Evolutionary conservation across 192 early-diverging fungal genomes (phyloP).

Genomic region (Coemansia sp.): DNA sequence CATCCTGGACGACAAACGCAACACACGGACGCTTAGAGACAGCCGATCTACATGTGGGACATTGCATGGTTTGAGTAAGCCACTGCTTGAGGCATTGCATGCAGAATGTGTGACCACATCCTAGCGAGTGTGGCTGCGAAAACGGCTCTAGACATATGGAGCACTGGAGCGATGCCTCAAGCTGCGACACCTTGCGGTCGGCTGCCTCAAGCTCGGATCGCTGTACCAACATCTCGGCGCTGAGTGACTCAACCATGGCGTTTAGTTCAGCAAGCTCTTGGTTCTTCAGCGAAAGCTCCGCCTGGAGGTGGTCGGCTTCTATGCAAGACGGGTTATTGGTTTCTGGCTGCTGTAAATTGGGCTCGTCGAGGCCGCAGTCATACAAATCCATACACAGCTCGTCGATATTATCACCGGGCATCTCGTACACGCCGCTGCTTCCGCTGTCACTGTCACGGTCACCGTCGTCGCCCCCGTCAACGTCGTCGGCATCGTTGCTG

Average conservation of each 20-base stretch:
- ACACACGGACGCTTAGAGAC: slow-evolving; percentile 30
- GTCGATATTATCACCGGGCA: slow-evolving; percentile 3
- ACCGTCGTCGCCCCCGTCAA: neutral
- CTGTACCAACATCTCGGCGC: slow-evolving; percentile 33
- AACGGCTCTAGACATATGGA: slow-evolving; percentile 48
- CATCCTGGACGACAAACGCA: slow-evolving; percentile 29
- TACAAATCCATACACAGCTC: neutral
- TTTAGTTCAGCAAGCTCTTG: slow-evolving; percentile 8
- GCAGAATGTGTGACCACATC: slow-evolving; percentile 53
- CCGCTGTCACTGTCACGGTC: slow-evolving; percentile 4
- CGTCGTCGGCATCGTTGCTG: neutral
- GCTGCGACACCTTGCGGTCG: slow-evolving; percentile 7
- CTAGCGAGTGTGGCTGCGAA: slow-evolving; percentile 35
- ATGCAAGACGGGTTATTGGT: neutral
- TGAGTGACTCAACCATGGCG: slow-evolving; percentile 18
- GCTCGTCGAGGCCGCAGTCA: neutral
- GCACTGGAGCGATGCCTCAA: slow-evolving; percentile 36
- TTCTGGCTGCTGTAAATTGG: neutral
- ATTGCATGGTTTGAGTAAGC: slow-evolving; percentile 31
- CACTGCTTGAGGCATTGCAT: slow-evolving; percentile 38
- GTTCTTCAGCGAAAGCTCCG: neutral
- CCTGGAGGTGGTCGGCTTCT: slow-evolving; percentile 4
- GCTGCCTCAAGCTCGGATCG: slow-evolving; percentile 15
- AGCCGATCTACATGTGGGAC: slow-evolving; percentile 38
- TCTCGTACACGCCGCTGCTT: slow-evolving; percentile 12